Evolutionary conservation across 495 filamentous ascomycete species (phyloP).

Genomic region (Tirmania nivea): DNA sequence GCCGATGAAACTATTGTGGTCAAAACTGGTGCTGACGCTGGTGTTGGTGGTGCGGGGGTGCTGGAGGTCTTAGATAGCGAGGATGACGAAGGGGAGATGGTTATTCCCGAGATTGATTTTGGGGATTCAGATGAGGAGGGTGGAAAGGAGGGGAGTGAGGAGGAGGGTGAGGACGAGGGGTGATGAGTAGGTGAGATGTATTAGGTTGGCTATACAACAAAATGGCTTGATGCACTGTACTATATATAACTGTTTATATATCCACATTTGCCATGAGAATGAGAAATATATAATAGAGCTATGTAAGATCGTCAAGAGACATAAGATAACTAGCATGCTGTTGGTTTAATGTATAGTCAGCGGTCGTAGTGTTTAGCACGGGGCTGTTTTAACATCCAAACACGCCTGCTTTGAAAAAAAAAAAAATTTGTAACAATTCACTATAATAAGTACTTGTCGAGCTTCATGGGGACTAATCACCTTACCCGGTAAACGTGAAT

Average conservation of each 20-base stretch:
- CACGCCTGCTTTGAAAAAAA: too few relatives aligned
- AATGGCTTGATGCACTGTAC: neutral
- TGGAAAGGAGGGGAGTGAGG: constrained; percentile 1
- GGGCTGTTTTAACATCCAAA: too few relatives aligned
- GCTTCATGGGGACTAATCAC: too few relatives aligned
- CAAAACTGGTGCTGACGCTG: neutral
- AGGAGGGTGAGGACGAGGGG: constrained; percentile 3
- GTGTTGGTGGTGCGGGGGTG: too few relatives aligned
- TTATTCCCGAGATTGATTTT: constrained; percentile 13
- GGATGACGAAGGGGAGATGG: constrained; percentile 13
- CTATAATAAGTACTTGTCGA: too few relatives aligned
- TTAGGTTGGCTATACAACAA: neutral
- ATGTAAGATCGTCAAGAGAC: too few relatives aligned
- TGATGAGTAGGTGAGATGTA: neutral
- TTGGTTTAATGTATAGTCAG: too few relatives aligned
- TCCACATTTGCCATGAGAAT: neutral
- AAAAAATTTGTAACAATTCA: too few relatives aligned
- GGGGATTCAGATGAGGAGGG: constrained; percentile 1
- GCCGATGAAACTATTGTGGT: neutral
- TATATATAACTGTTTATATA: neutral
- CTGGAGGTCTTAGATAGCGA: neutral
- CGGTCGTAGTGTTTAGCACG: too few relatives aligned
- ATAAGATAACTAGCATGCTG: too few relatives aligned
- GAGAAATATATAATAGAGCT: too few relatives aligned
- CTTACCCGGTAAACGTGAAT: too few relatives aligned